Conservation (phyloP, 2,329 filamentous ascomycete species). For the Pseudogymnoascus sp. region DNA sequence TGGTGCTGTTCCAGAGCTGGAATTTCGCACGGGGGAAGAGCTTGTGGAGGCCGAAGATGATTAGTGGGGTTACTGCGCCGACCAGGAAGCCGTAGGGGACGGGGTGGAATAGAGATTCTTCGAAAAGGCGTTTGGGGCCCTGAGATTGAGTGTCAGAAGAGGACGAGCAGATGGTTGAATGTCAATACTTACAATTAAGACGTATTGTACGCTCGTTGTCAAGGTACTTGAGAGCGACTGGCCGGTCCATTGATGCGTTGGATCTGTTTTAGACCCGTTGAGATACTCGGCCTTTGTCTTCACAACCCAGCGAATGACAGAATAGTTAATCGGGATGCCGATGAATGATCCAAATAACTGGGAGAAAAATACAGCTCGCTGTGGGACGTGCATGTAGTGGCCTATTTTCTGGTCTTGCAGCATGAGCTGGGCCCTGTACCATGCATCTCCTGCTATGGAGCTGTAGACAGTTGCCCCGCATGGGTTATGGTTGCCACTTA, state of each 20-base stretch:
- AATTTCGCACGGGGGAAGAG: conserved; percentile 42
- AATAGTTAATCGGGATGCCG: conserved; percentile 54
- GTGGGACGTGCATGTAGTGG: conserved; percentile 54
- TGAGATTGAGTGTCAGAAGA: conserved; percentile 12
- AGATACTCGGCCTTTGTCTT: conserved; percentile 48
- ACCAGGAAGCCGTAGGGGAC: conserved; percentile 47
- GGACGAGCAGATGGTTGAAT: background rate
- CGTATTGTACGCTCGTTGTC: conserved; percentile 51
- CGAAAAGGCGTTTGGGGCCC: conserved; percentile 42
- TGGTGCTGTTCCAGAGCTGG: conserved; percentile 52
- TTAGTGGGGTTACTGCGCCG: conserved; percentile 36
- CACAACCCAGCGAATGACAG: conserved; percentile 51
- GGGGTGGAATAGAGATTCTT: conserved; percentile 37
- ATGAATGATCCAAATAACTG: conserved; percentile 51
- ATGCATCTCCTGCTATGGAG: conserved; percentile 51
- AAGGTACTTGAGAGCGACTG: conserved; percentile 43
- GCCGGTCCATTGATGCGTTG: conserved; percentile 53
- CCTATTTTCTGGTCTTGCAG: conserved; percentile 57
- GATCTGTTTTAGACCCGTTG: conserved; percentile 41
- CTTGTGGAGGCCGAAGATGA: conserved; percentile 44
- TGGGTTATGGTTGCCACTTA: conserved; percentile 44
- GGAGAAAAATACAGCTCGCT: conserved; percentile 50
- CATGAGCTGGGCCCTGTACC: conserved; percentile 50
- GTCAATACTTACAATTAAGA: conserved; percentile 38
- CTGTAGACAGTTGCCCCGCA: conserved; percentile 50